Base-by-base conservation (phyloP, 768 basidiomycete genomes). In the Wakefieldia striispora region DNA sequence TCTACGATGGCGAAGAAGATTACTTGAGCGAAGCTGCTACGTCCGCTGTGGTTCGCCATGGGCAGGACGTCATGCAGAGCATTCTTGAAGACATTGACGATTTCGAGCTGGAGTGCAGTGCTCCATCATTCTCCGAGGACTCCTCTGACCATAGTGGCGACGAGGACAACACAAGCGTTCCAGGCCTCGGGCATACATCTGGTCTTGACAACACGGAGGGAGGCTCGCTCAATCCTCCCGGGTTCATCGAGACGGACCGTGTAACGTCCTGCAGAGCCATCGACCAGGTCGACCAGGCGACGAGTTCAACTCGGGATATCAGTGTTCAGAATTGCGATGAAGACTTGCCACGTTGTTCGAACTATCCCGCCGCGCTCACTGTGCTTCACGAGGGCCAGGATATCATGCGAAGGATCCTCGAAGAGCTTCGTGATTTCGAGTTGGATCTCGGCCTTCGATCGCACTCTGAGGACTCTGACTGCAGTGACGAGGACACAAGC, bases 41-140 rank as follows among this genome's bases (percentile, higher is more conserved):
- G 3, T 16, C 14, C 12, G 2, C 16, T 19, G 19, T n/a, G 2
- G 19, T 33, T 27, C 27, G 47, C 4, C 42, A 38, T 2, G 44
- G 45, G 1, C 4, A 6, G 14, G 40, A 53, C 23, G 3, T 51
- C 3, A 59, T 62, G 51, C 44, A 37, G 3, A 45, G n/a, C 13
- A 37, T 63, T 1, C 54, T 60, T 12, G 27, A 29, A 4, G 49
- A 47, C 7, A 45, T 60, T 27, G 47, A 51, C 1, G 45, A 61
- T 20, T 40, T 54, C 34, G 9, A 11, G 11, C 3, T 53, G 31
- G 42, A 59, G 8, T 40, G 27, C 8, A 13, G 11, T 16, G 47
- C 57, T 39, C 51, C 35, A 4, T 0, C 31, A 4, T 26, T 46
- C 11, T 40, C 42, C n/a, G 46, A 55, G 23, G 50, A 51, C 40